Percentiles rank a stretch among this genome's conserved stretches.
These are phyloP conservation scores for Coemansia guatemalensis DNA, from an alignment of 192 early-diverging fungal genomes.

Conservation along the genomic window DNA sequence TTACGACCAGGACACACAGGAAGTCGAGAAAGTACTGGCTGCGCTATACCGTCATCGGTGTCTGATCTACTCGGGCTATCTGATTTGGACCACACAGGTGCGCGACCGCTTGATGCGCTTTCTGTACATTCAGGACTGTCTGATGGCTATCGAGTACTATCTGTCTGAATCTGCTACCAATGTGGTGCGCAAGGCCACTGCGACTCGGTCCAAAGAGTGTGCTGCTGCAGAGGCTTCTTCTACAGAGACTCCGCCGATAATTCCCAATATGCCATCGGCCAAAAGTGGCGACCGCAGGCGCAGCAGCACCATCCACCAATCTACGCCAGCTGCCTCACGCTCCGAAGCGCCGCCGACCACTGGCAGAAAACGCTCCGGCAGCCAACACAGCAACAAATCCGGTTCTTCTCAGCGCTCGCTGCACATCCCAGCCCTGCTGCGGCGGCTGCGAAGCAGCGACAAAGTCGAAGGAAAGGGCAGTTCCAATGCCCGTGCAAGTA, in stretches of 20 bases:
- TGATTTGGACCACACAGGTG: slow-evolving; percentile 84
- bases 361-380: not conserved
- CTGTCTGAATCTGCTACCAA: slow-evolving; percentile 78
- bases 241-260: not conserved
- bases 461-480: slow-evolving; percentile 6
- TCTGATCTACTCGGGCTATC: slow-evolving; percentile 79
- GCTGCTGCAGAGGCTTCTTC: not conserved
- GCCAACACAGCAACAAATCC: slow-evolving; percentile 24
- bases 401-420: slow-evolving; percentile 27
- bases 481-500: not conserved
- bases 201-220: slow-evolving; percentile 9
- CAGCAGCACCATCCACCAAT: not conserved
- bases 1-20: slow-evolving; percentile 45
- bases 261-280: not conserved
- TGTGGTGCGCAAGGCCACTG: slow-evolving; percentile 67
- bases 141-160: slow-evolving; percentile 75
- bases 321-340: too few species aligned
- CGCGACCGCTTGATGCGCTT: slow-evolving; percentile 80
- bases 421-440: slow-evolving; percentile 35
- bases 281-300: not conserved
- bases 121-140: slow-evolving; percentile 66
- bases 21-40: slow-evolving; percentile 50
- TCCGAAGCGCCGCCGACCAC: too few species aligned
- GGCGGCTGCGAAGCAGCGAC: slow-evolving; percentile 37
- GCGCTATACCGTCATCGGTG: slow-evolving; percentile 69